Evolutionary conservation across 2,329 filamentous ascomycete species (phyloP).

Genomic region (Scedosporium dehoogii): DNA sequence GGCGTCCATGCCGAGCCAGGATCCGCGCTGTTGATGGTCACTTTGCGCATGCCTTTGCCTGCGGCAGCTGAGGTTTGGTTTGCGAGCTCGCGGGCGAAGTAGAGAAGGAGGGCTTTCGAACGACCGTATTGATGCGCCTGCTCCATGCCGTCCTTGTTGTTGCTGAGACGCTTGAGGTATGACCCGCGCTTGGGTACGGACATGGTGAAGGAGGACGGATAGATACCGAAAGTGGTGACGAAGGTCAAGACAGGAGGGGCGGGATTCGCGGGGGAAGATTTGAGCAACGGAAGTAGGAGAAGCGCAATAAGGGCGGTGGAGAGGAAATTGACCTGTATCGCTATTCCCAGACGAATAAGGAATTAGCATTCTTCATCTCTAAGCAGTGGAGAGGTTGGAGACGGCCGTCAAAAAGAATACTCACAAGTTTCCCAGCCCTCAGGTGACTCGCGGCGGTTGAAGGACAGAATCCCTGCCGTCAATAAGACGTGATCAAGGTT

Average conservation of each 20-base stretch:
- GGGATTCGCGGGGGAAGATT: conserved; percentile 20
- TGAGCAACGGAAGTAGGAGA: conserved; percentile 22
- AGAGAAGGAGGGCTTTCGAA: conserved; percentile 26
- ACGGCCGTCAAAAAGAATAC: conserved; percentile 7
- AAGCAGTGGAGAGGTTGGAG: neutral
- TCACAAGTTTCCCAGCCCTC: conserved; percentile 28
- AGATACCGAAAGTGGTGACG: conserved; percentile 26
- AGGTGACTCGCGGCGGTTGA: conserved; percentile 23
- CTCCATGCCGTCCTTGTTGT: conserved; percentile 24
- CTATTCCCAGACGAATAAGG: conserved; percentile 8
- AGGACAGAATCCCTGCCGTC: conserved; percentile 26
- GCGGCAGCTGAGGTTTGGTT: conserved; percentile 15
- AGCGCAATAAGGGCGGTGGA: conserved; percentile 23
- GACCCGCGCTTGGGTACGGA: conserved; percentile 19
- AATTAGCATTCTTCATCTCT: conserved; percentile 1
- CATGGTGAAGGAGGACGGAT: conserved; percentile 27
- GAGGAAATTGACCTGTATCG: conserved; percentile 26
- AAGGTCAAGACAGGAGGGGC: conserved; percentile 26
- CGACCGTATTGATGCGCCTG: conserved; percentile 28
- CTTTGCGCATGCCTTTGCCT: conserved; percentile 14
- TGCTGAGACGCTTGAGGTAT: conserved; percentile 24
- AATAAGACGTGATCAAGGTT: conserved; percentile 24
- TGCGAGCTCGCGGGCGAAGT: conserved; percentile 26
- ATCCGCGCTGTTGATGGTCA: conserved; percentile 28
- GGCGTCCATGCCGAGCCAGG: conserved; percentile 27